A percentile compares a stretch with the other conserved stretches of the same genome.
Conservation (phyloP, 768 basidiomycete species). For the Ramaria rubella region DNA sequence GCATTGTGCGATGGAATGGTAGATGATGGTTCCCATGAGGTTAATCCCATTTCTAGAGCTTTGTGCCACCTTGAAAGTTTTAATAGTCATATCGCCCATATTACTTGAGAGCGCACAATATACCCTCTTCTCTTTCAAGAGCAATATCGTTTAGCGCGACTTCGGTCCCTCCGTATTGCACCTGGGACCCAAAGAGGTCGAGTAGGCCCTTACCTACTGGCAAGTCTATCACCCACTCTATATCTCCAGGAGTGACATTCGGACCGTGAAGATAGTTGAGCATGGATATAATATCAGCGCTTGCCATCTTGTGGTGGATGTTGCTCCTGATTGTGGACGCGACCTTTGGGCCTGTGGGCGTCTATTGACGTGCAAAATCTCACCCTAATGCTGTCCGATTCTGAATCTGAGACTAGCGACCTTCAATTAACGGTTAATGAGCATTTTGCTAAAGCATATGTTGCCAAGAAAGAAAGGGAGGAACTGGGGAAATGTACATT, state of each 20-base stretch:
- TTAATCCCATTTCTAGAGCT: not conserved
- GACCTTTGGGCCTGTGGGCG: not conserved
- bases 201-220: constrained; percentile 28
- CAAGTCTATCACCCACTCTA: constrained; percentile 29
- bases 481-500: constrained; percentile 70
- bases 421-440: constrained; percentile 56
- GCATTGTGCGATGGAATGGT: not conserved
- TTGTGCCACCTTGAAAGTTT: not conserved
- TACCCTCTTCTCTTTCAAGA: not conserved
- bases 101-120: not conserved
- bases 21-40: not conserved
- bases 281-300: not conserved
- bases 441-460: constrained; percentile 75
- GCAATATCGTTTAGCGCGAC: constrained; percentile 11
- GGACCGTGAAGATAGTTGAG: constrained; percentile 27
- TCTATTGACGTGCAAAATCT: not conserved
- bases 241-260: constrained; percentile 20
- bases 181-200: constrained; percentile 30
- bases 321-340: not conserved
- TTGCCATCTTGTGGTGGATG: not conserved
- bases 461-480: constrained; percentile 77
- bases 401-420: constrained; percentile 33
- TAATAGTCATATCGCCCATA: too few relatives aligned
- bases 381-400: constrained; percentile 25
- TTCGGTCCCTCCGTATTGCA: constrained; percentile 2